phyloP scores from a whole-genome alignment of 208 protist genomes.

The Trypanosomatidae sp. region DNA sequence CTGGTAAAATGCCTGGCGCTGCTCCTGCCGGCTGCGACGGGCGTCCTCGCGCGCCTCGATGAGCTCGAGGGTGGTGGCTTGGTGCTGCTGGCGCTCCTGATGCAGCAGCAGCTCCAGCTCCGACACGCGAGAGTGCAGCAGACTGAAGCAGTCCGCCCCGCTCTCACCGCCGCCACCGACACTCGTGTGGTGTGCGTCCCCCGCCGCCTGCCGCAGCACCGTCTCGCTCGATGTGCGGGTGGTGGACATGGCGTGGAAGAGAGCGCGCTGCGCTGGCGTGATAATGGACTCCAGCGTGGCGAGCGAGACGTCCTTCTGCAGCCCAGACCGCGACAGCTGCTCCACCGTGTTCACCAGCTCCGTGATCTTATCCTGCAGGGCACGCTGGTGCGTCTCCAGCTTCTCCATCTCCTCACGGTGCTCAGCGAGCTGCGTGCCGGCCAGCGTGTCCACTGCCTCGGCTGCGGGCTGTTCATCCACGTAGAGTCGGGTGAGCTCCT shows the following conservation, averaged over 20 bases:
- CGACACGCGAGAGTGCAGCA: conserved; percentile 26
- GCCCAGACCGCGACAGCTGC: conserved; percentile 23
- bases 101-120: conserved; percentile 24
- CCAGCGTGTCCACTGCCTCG: too few relatives aligned
- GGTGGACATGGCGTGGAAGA: conserved; percentile 28
- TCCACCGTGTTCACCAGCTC: conserved; percentile 39
- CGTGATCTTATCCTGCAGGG: conserved; percentile 24
- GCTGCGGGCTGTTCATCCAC: conserved; percentile 4
- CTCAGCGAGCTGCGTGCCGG: too few relatives aligned
- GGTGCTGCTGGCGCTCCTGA: conserved; percentile 30
- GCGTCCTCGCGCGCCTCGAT: conserved; percentile 26
- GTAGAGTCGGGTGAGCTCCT: conserved; percentile 26
- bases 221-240: too few relatives aligned
- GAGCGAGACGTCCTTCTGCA: conserved; percentile 26
- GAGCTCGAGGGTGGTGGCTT: conserved; percentile 22
- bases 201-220: too few relatives aligned
- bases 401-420: conserved; percentile 32
- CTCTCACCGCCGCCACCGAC: background rate
- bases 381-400: conserved; percentile 17
- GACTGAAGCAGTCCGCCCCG: conserved; percentile 26
- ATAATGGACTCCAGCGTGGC: conserved; percentile 25
- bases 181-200: background rate
- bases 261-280: conserved; percentile 32
- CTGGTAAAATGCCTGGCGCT: conserved; percentile 25
- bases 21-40: conserved; percentile 23